Conservation (phyloP, 495 filamentous ascomycete genomes). For the Astrothelium macrocarpum region DNA sequence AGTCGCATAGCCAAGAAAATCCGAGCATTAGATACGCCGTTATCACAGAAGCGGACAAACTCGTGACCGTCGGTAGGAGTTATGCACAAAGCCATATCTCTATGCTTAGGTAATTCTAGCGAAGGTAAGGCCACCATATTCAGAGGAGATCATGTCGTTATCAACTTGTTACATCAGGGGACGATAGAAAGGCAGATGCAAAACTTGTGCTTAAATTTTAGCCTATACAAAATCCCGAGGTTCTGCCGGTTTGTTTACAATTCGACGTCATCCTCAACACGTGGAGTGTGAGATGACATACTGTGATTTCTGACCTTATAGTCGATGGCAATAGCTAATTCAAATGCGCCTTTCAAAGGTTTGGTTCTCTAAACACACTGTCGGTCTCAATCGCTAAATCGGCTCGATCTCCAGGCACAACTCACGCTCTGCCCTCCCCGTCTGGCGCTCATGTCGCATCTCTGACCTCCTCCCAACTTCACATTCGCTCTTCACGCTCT, state of each 20-base stretch:
- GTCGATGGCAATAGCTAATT: background rate
- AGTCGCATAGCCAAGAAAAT: too few relatives aligned
- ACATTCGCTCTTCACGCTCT: slow-evolving; percentile 22
- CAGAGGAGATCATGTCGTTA: too few relatives aligned
- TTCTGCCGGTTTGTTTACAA: slow-evolving; percentile 4
- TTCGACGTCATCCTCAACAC: background rate
- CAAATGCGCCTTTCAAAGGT: background rate
- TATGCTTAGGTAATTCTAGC: too few relatives aligned
- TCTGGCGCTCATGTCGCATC: slow-evolving; percentile 21
- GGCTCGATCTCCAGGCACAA: slow-evolving; percentile 7
- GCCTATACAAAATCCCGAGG: too few relatives aligned
- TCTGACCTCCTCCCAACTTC: slow-evolving; percentile 23
- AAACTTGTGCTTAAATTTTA: too few relatives aligned
- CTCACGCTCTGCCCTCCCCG: slow-evolving; percentile 19
- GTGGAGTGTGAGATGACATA: background rate
- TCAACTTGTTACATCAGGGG: too few relatives aligned
- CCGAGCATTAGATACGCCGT: too few relatives aligned
- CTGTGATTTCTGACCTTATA: background rate
- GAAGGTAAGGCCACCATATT: too few relatives aligned
- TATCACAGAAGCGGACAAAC: too few relatives aligned
- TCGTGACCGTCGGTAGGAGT: too few relatives aligned
- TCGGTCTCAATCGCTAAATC: background rate
- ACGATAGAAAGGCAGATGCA: too few relatives aligned
- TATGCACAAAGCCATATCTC: too few relatives aligned
- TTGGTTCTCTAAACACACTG: background rate